Conservation (phyloP, 139 green algal genomes). For the Chlorella ohadii region DNA sequence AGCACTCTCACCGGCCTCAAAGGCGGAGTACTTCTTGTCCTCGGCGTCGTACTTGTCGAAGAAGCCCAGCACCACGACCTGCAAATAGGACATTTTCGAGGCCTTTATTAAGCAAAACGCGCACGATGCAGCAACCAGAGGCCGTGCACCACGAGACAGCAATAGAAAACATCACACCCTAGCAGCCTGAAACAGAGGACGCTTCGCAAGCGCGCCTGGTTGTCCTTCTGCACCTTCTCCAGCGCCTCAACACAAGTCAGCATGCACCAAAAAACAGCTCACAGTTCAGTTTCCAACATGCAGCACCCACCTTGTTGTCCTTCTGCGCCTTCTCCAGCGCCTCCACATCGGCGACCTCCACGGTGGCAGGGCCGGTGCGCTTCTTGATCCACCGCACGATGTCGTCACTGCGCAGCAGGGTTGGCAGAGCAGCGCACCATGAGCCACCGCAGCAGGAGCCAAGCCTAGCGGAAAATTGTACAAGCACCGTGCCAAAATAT, state of each 20-base stretch:
- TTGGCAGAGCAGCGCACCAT: too few relatives aligned
- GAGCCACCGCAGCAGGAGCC: too few relatives aligned
- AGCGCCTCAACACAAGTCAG: neutral
- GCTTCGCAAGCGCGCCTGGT: too few relatives aligned
- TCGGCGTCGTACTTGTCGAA: conserved; percentile 76
- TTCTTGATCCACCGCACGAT: conserved; percentile 90
- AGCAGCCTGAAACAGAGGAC: too few relatives aligned
- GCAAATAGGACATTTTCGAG: neutral
- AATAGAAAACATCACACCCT: too few relatives aligned
- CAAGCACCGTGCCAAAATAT: too few relatives aligned
- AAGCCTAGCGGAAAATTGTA: too few relatives aligned
- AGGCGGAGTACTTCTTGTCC: conserved; percentile 57
- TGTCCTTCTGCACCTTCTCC: too few relatives aligned
- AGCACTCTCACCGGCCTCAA: conserved; percentile 52
- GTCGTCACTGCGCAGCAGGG: conserved; percentile 58
- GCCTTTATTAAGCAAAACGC: too few relatives aligned
- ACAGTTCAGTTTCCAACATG: neutral
- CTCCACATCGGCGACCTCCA: conserved; percentile 52
- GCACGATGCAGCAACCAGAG: too few relatives aligned
- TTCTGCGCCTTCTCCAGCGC: conserved; percentile 59
- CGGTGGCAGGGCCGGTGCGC: conserved; percentile 85
- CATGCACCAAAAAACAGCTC: too few relatives aligned
- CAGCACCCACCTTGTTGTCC: conserved; percentile 32
- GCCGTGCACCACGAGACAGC: too few relatives aligned
- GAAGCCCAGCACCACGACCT: conserved; percentile 72